phyloP scores from a whole-genome alignment of 2,329 filamentous ascomycete genomes.

The Monosporascus sp. region DNA sequence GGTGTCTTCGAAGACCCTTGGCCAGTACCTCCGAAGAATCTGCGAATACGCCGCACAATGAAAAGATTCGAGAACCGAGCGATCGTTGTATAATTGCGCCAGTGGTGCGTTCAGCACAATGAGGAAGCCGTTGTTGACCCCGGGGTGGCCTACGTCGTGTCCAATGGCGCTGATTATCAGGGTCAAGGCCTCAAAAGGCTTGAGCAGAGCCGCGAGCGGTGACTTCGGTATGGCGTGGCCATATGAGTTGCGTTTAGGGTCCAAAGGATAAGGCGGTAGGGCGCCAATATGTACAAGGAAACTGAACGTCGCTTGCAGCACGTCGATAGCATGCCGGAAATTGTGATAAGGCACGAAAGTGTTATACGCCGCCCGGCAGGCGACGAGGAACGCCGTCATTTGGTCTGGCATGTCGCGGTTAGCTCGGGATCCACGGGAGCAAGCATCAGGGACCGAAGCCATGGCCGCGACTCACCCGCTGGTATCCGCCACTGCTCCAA shows the following conservation, averaged over 20 bases:
- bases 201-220: slow-evolving; percentile 69
- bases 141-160: slow-evolving; percentile 94
- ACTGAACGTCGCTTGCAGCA: slow-evolving; percentile 87
- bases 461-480: slow-evolving; percentile 52
- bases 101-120: slow-evolving; percentile 87
- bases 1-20: slow-evolving; percentile 69
- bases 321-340: slow-evolving; percentile 94
- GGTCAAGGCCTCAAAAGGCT: slow-evolving; percentile 82
- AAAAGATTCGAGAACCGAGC: slow-evolving; percentile 93
- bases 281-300: slow-evolving; percentile 79
- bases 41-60: slow-evolving; percentile 97
- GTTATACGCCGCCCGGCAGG: slow-evolving; percentile 92
- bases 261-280: slow-evolving; percentile 60
- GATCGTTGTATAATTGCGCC: slow-evolving; percentile 94
- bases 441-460: slow-evolving; percentile 8
- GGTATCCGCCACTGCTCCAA: slow-evolving; percentile 76
- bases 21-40: slow-evolving; percentile 90
- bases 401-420: slow-evolving; percentile 55
- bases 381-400: slow-evolving; percentile 78
- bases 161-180: slow-evolving; percentile 94
- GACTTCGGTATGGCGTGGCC: slow-evolving; percentile 41
- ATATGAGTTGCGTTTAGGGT: slow-evolving; percentile 21
- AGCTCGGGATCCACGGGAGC: slow-evolving; percentile 27
- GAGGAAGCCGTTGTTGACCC: slow-evolving; percentile 96
- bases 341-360: slow-evolving; percentile 96